Evolutionary conservation across 192 early-diverging fungal species (phyloP).

Genomic region (Coemansia brasiliensis): DNA sequence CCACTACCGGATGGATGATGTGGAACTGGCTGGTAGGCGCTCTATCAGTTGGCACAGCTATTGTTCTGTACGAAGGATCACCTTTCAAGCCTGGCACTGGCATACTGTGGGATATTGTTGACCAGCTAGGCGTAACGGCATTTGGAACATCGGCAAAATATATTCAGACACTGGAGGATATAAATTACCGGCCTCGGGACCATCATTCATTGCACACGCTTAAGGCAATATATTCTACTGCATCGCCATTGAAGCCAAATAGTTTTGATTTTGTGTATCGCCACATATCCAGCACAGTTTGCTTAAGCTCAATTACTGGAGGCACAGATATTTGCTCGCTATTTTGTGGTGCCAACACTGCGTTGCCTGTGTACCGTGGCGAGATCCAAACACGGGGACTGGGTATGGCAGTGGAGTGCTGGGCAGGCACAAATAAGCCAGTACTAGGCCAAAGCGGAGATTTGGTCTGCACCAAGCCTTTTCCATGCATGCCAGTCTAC

Average conservation of each 20-base stretch:
- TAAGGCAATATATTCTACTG: conserved; percentile 87
- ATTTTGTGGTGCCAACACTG: conserved; percentile 88
- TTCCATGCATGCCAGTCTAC: conserved; percentile 96
- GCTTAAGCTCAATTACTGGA: conserved; percentile 93
- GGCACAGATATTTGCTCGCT: conserved; percentile 97
- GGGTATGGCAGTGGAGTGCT: conserved; percentile 95
- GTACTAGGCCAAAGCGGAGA: conserved; percentile 80
- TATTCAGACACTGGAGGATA: conserved; percentile 85
- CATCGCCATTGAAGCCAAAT: conserved; percentile 90
- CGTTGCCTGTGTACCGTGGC: conserved; percentile 89
- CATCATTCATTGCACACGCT: conserved; percentile 65
- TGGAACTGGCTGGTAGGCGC: conserved; percentile 96
- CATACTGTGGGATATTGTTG: conserved; percentile 77
- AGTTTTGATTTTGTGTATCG: conserved; percentile 90
- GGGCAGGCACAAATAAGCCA: conserved; percentile 64
- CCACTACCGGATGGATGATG: conserved; percentile 98
- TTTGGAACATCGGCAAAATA: conserved; percentile 97
- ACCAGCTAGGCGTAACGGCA: conserved; percentile 74
- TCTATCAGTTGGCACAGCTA: conserved; percentile 73
- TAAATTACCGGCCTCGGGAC: conserved; percentile 62
- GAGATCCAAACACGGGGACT: conserved; percentile 91
- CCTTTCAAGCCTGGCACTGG: conserved; percentile 83
- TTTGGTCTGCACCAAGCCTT: conserved; percentile 87
- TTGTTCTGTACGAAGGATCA: conserved; percentile 90
- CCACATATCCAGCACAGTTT: conserved; percentile 79